Evolutionary conservation across 2,329 filamentous ascomycete genomes (phyloP).

Genomic region (Coniochaeta ligniaria): DNA sequence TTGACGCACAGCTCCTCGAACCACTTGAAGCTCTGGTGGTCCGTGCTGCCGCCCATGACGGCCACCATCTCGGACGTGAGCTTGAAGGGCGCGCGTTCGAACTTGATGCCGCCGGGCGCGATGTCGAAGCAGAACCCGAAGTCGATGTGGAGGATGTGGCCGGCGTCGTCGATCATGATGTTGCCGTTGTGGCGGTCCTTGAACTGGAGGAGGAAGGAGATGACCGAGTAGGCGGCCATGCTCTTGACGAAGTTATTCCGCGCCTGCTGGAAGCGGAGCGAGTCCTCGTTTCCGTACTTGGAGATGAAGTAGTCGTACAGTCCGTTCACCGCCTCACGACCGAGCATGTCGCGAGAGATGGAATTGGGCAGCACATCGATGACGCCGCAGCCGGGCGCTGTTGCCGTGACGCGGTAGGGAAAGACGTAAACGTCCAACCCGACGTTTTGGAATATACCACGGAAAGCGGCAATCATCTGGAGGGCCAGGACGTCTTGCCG

Average conservation of each 20-base stretch:
- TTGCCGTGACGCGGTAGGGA: constrained; percentile 94
- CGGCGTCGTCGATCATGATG: constrained; percentile 98
- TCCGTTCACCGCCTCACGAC: constrained; percentile 93
- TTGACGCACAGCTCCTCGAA: constrained; percentile 97
- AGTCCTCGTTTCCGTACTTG: constrained; percentile 96
- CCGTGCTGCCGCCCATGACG: constrained; percentile 89
- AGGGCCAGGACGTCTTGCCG: constrained; percentile 93
- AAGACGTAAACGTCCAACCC: constrained; percentile 96
- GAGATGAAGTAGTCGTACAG: constrained; percentile 97
- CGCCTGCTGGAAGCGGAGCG: constrained; percentile 87
- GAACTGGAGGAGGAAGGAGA: constrained; percentile 94
- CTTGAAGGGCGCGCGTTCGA: constrained; percentile 97
- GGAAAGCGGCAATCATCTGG: constrained; percentile 96
- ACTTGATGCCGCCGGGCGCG: constrained; percentile 91
- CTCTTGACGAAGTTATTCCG: constrained; percentile 97
- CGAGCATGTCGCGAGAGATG: constrained; percentile 97
- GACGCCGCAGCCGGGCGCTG: constrained; percentile 92
- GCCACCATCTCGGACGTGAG: constrained; percentile 95
- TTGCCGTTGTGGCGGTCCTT: constrained; percentile 99
- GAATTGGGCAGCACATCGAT: constrained; percentile 98
- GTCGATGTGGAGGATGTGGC: constrained; percentile 97
- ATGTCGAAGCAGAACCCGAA: constrained; percentile 99
- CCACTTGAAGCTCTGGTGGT: constrained; percentile 84
- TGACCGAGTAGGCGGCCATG: constrained; percentile 97
- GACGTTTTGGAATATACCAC: constrained; percentile 91